These are phyloP conservation scores for Fraxinus sp. DNA, from an alignment of 305 asterid species.

Conservation along the genomic window DNA sequence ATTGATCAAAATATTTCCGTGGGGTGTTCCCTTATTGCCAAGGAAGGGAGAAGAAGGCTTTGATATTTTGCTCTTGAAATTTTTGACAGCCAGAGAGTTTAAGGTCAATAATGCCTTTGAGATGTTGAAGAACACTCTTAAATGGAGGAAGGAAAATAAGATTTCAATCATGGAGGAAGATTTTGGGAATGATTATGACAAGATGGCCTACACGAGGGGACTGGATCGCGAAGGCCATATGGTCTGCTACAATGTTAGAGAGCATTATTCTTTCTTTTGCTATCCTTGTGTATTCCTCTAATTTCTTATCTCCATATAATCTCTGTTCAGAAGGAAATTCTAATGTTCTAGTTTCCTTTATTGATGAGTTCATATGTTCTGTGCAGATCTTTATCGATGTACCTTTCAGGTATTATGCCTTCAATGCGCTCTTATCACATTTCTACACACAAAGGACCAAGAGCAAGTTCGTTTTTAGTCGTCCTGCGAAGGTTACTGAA, in stretches of 20 bases:
- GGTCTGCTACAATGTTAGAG: constrained; percentile 51
- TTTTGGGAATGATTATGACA: constrained; percentile 45
- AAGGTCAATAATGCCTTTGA: constrained; percentile 49
- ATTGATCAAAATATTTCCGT: constrained; percentile 26
- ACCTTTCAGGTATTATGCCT: constrained; percentile 48
- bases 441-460: constrained; percentile 44
- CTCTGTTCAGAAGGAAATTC: neutral
- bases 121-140: constrained; percentile 50
- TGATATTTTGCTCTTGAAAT: constrained; percentile 53
- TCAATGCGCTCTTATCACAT: constrained; percentile 38
- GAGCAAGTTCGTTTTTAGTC: constrained; percentile 42
- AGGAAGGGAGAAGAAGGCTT: constrained; percentile 50
- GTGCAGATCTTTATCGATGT: constrained; percentile 45
- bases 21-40: constrained; percentile 70
- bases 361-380: constrained; percentile 4
- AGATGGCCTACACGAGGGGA: constrained; percentile 47
- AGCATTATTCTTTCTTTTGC: neutral
- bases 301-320: neutral
- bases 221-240: constrained; percentile 60
- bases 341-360: neutral
- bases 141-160: constrained; percentile 52
- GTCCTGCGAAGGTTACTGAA: constrained; percentile 35
- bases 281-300: neutral
- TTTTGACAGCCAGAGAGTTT: constrained; percentile 54
- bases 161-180: constrained; percentile 52